Percentiles rank a stretch among this genome's conserved stretches.
Evolutionary conservation across 2,329 filamentous ascomycete genomes (phyloP).

Genomic region (Pestalotiopsis sp.): DNA sequence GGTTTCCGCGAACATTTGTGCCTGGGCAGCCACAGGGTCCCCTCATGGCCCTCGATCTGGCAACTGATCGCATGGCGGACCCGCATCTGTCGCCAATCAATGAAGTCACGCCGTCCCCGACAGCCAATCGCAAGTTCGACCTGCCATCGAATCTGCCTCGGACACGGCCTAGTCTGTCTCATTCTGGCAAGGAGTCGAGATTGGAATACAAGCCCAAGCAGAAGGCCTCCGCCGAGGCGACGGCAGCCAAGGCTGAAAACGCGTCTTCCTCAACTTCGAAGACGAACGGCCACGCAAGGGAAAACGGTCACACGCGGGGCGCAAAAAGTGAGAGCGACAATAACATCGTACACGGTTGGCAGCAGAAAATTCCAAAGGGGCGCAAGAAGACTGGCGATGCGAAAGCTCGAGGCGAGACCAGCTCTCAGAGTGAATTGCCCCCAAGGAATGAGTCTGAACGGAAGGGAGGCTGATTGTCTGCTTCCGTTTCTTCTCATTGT

Average conservation of each 20-base stretch:
- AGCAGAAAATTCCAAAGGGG: constrained; percentile 55
- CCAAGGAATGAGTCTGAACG: constrained; percentile 64
- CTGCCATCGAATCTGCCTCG: constrained; percentile 30
- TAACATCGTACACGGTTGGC: constrained; percentile 52
- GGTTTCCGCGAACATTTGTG: constrained; percentile 27
- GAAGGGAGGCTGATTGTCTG: constrained; percentile 58
- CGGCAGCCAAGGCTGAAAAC: constrained; percentile 24
- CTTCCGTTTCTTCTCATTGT: constrained; percentile 8
- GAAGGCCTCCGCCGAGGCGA: constrained; percentile 26
- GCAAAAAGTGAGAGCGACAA: constrained; percentile 57
- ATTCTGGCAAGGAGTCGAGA: constrained; percentile 21
- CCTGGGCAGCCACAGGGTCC: constrained; percentile 48
- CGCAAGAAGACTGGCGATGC: constrained; percentile 53
- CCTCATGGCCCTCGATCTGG: constrained; percentile 58
- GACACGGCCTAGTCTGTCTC: constrained; percentile 14
- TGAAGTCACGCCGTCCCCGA: constrained; percentile 73
- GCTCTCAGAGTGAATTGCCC: constrained; percentile 51
- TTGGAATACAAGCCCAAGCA: constrained; percentile 29
- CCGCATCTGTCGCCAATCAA: constrained; percentile 72
- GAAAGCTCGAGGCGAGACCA: constrained; percentile 47
- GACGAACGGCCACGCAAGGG: constrained; percentile 41
- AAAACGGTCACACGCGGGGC: constrained; percentile 56
- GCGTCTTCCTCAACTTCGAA: constrained; percentile 30
- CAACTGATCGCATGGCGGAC: constrained; percentile 49
- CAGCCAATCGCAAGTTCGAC: constrained; percentile 57